phyloP scores from a whole-genome alignment of 345 rosid genomes.

The Rhodomyrtus tomentosa region DNA sequence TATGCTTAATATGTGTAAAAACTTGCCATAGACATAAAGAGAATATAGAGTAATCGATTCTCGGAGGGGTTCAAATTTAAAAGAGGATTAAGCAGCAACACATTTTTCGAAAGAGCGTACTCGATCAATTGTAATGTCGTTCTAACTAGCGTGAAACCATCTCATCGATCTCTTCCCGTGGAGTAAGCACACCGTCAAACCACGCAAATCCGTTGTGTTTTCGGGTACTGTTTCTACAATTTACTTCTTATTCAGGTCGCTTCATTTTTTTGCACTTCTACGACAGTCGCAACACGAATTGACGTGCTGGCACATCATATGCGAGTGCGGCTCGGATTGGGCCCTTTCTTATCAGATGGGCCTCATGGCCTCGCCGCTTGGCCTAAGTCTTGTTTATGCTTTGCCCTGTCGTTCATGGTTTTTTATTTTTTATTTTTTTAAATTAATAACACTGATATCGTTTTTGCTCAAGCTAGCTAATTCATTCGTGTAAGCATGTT shows the following conservation, averaged over 20 bases:
- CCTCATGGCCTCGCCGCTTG: background rate
- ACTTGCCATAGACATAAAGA: background rate
- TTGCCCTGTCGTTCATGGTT: background rate
- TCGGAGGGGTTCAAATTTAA: too few species aligned
- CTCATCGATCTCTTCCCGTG: too few species aligned
- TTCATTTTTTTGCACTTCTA: background rate
- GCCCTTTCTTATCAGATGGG: background rate
- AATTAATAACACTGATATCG: background rate
- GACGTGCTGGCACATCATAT: too few species aligned
- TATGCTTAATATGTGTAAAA: background rate
- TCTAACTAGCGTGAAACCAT: too few species aligned
- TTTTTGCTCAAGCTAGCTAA: background rate
- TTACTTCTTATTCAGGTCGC: background rate
- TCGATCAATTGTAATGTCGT: too few species aligned
- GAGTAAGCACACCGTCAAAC: background rate
- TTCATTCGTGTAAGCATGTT: too few species aligned
- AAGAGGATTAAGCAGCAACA: too few species aligned
- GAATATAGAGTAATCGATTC: too few species aligned
- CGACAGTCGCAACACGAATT: background rate
- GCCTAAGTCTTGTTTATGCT: background rate
- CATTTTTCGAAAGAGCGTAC: too few species aligned
- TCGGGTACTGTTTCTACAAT: background rate
- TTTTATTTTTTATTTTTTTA: too few species aligned
- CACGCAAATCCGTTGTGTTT: background rate
- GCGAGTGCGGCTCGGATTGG: background rate